Conservation (phyloP, 768 basidiomycete species). For the Suillus sp. region DNA sequence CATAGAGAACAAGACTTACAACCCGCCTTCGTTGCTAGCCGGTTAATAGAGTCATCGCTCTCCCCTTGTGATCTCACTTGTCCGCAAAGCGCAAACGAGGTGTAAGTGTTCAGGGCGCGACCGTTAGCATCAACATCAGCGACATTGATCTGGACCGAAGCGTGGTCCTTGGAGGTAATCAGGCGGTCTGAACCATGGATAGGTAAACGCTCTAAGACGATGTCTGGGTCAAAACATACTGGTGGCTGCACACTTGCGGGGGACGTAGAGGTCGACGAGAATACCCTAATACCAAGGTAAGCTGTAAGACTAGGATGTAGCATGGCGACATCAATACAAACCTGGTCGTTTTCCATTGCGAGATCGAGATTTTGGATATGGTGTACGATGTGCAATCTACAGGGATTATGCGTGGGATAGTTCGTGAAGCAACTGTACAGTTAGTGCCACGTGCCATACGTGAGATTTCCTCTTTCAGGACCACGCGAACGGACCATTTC, state of each 20-base stretch:
- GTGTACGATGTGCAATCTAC: slow-evolving; percentile 2
- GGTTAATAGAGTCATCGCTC: slow-evolving; percentile 95
- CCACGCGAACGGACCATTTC: background rate
- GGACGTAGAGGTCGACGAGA: slow-evolving; percentile 99
- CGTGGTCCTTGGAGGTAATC: slow-evolving; percentile 99
- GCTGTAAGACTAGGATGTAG: background rate
- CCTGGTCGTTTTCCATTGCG: slow-evolving; percentile 91
- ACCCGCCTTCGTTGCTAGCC: slow-evolving; percentile 92
- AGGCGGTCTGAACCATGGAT: slow-evolving; percentile 71
- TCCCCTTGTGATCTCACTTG: slow-evolving; percentile 94
- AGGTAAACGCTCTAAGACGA: slow-evolving; percentile 10
- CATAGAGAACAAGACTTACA: slow-evolving; percentile 56
- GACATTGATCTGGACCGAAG: slow-evolving; percentile 95
- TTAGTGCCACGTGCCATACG: background rate
- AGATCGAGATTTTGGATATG: slow-evolving; percentile 19
- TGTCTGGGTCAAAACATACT: slow-evolving; percentile 56
- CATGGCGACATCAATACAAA: slow-evolving; percentile 37
- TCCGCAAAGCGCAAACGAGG: slow-evolving; percentile 94
- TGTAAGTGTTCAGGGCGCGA: slow-evolving; percentile 73
- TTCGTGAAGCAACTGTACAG: slow-evolving; percentile 35
- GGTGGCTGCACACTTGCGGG: slow-evolving; percentile 98
- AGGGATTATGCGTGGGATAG: slow-evolving; percentile 30
- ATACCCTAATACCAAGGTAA: slow-evolving; percentile 62
- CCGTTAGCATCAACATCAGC: slow-evolving; percentile 93
- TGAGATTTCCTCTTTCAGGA: slow-evolving; percentile 2